Evolutionary conservation across 1,284 basidiomycete genomes (phyloP).

Genomic region (Puccinia sorghi): DNA sequence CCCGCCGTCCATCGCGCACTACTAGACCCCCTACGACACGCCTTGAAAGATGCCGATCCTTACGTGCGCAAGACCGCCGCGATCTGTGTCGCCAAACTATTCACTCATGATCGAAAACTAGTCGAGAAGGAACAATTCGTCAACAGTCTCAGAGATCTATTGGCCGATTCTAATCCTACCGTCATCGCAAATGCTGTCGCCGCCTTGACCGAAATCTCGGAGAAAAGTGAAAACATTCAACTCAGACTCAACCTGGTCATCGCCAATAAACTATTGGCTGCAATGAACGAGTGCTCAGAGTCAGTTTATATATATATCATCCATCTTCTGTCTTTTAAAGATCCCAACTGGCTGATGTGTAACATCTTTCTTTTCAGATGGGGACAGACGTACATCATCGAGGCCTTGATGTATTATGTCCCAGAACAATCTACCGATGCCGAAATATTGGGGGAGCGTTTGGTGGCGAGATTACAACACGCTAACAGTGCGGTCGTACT

Average conservation of each 20-base stretch:
- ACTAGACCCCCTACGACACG: conserved; percentile 79
- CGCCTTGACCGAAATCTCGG: conserved; percentile 84
- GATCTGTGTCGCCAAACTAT: conserved; percentile 86
- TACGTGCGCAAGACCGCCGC: conserved; percentile 96
- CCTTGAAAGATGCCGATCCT: conserved; percentile 83
- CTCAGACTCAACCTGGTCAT: conserved; percentile 79
- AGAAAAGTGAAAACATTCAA: conserved; percentile 78
- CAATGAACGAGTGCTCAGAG: conserved; percentile 88
- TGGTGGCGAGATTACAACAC: conserved; percentile 85
- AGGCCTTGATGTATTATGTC: conserved; percentile 87
- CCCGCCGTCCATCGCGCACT: conserved; percentile 76
- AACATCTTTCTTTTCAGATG: conserved; percentile 65
- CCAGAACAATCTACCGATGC: conserved; percentile 85
- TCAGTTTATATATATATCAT: conserved; percentile 60
- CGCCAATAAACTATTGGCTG: conserved; percentile 78
- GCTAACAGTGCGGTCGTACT: conserved; percentile 93
- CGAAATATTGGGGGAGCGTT: conserved; percentile 87
- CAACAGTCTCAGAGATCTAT: conserved; percentile 77
- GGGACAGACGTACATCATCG: conserved; percentile 98
- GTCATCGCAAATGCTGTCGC: conserved; percentile 94
- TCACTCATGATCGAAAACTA: conserved; percentile 76
- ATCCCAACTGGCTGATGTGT: too few relatives aligned
- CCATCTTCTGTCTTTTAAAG: background rate
- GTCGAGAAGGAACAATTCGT: conserved; percentile 84
- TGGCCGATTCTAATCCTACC: conserved; percentile 90